Evolutionary conservation across 2,329 filamentous ascomycete species (phyloP), one percentile per base, ranked within the genome.

Genomic region (Lachnellula subtilissima): DNA sequence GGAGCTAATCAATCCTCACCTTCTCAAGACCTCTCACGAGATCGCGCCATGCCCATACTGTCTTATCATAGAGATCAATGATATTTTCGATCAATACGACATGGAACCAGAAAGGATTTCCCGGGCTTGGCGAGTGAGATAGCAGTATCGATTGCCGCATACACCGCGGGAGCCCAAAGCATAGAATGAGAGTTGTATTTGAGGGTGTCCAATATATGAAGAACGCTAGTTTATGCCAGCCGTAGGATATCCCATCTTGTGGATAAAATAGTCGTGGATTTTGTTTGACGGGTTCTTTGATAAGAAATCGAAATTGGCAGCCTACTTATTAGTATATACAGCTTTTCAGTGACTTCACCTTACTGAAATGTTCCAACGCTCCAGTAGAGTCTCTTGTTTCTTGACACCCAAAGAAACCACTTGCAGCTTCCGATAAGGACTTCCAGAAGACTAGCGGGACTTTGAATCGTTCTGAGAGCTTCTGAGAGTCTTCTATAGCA

Each of bases 21-120:
- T 49, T 23, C 19, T 46, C 37, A 19, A 48, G 40, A 62, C 69
- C 49, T 77, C 76, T 2, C 1, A 78, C 70, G 0, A 59, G 60
- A 35, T 71, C 55, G 0, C 75, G 68, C 2, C 75, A 65, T 0
- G 57, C 56, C 76, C 76, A 78, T 8, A 78, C 71, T 0, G 74
- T 67, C 0, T 62, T 35, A 8, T 74, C 70, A 32, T 72, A 70
- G 3, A 72, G 54, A 4, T 50, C 48, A 2, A 70, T 63, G 3
- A 76, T 39, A 19, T 72, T 66, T 11, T 65, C 62, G 1, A 69
- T 25, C 4, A 76, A 46, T 5, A 53, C 55, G 1, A 63, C 54
- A 37, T 75, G 73, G 2, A 71, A 58, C 73, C 72, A 76, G 42
- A 74, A 74, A 0, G 73, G 73, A 22, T 56, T 42, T 25, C 25